Base-by-base conservation (phyloP, 495 filamentous ascomycete genomes). In the Glonium stellatum region DNA sequence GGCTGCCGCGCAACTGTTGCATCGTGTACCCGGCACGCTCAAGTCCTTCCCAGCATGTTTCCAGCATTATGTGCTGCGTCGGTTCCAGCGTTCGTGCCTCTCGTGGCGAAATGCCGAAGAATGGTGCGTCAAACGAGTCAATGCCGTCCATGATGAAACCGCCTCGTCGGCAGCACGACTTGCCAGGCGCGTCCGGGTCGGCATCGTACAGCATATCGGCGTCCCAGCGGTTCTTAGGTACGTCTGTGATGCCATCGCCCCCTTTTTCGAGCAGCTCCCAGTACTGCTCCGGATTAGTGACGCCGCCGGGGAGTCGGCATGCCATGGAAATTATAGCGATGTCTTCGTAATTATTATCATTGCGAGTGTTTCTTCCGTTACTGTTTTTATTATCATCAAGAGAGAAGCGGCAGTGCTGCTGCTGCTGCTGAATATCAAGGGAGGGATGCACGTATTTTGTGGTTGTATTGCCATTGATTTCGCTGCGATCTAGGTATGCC, bases 301-400 rank as follows among this genome's bases (percentile, higher is more conserved):
- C 54, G 48, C 64, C 64, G 48, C 67, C 64, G 15, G 66, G 66
- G 12, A 74, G 55, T 12, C 70, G 67, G 57, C 70, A 74, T 36
- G 69, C 72, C 67, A 72, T 72, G 23, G 62, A 65, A 27, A 72
- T 44, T 11, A 74, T 60, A 21, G 71, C 71, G 18, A 74, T 68
- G 41, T 6, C 27, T 6, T 31, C 27, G 27, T 31, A n/a, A n/a
- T n/a, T n/a, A n/a, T n/a, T n/a, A n/a, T n/a, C n/a, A n/a, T n/a
- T n/a, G n/a, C n/a, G n/a, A n/a, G n/a, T n/a, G n/a, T n/a, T n/a
- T n/a, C n/a, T n/a, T n/a, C n/a, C n/a, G n/a, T n/a, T n/a, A n/a
- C n/a, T n/a, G n/a, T n/a, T n/a, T n/a, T n/a, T n/a, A n/a, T n/a
- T n/a, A n/a, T n/a, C n/a, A n/a, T n/a, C n/a, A n/a, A n/a, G n/a